These are phyloP conservation scores for Magnolia kwangsiensis DNA, from an alignment of 164 flowering plant genomes.

Conservation along the genomic window DNA sequence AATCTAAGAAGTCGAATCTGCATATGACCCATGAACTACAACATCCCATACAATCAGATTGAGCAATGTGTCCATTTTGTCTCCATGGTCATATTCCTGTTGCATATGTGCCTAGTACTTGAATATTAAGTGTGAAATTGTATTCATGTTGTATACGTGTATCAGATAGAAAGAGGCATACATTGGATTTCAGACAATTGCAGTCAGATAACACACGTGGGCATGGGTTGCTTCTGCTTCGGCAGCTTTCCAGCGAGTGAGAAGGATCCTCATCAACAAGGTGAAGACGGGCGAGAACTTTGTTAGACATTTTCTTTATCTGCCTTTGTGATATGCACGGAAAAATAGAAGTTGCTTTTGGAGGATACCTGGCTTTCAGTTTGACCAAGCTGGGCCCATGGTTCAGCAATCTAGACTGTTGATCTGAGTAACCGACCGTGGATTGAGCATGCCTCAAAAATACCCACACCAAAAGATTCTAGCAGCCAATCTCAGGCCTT, in stretches of 20 bases:
- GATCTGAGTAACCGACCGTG: not conserved
- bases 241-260: not conserved
- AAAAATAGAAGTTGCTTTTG: not conserved
- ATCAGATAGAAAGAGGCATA: not conserved
- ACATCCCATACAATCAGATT: too few species aligned
- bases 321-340: not conserved
- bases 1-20: too few species aligned
- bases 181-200: not conserved
- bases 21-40: too few species aligned
- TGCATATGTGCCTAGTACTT: not conserved
- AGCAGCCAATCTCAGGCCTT: too few species aligned
- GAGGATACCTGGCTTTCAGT: not conserved
- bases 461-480: not conserved
- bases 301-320: not conserved
- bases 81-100: not conserved
- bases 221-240: not conserved
- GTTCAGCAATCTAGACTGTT: not conserved
- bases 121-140: not conserved
- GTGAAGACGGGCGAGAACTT: not conserved
- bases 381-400: not conserved
- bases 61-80: too few species aligned
- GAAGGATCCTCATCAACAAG: not conserved
- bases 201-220: not conserved
- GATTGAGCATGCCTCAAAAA: not conserved
- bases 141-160: not conserved